These are phyloP conservation scores for Blastomyces percursus DNA, from an alignment of 2,329 filamentous ascomycete species.

Conservation along the genomic window DNA sequence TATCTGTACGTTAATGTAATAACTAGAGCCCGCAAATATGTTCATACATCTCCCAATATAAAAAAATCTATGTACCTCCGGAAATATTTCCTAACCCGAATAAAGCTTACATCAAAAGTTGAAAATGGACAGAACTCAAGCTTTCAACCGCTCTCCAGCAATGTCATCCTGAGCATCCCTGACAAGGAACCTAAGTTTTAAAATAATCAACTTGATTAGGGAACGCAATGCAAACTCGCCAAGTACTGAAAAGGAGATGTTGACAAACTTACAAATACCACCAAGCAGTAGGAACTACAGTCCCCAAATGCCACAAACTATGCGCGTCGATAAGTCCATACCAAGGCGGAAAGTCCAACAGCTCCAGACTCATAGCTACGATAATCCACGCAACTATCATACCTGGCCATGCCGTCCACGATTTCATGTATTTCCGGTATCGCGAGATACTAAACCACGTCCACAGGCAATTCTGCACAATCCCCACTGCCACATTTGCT, in stretches of 20 bases:
- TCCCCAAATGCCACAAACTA: slow-evolving; percentile 90
- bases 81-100: background rate
- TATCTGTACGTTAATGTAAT: background rate
- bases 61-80: background rate
- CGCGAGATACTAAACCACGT: slow-evolving; percentile 66
- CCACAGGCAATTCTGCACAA: slow-evolving; percentile 76
- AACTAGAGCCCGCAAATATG: background rate
- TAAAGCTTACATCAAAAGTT: background rate
- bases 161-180: slow-evolving; percentile 79
- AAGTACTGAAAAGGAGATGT: slow-evolving; percentile 5
- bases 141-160: slow-evolving; percentile 60
- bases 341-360: slow-evolving; percentile 86
- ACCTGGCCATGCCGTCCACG: slow-evolving; percentile 83
- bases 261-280: slow-evolving; percentile 76
- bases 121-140: slow-evolving; percentile 31
- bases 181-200: slow-evolving; percentile 61
- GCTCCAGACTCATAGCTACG: slow-evolving; percentile 86
- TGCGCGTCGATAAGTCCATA: slow-evolving; percentile 81
- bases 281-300: slow-evolving; percentile 73
- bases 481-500: slow-evolving; percentile 74
- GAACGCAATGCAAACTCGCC: slow-evolving; percentile 9
- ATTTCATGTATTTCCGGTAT: slow-evolving; percentile 58
- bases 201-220: slow-evolving; percentile 17
- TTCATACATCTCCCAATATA: background rate
- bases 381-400: slow-evolving; percentile 86